Base-by-base conservation (phyloP, 257 asterid genomes). In the Prunella vulgaris region DNA sequence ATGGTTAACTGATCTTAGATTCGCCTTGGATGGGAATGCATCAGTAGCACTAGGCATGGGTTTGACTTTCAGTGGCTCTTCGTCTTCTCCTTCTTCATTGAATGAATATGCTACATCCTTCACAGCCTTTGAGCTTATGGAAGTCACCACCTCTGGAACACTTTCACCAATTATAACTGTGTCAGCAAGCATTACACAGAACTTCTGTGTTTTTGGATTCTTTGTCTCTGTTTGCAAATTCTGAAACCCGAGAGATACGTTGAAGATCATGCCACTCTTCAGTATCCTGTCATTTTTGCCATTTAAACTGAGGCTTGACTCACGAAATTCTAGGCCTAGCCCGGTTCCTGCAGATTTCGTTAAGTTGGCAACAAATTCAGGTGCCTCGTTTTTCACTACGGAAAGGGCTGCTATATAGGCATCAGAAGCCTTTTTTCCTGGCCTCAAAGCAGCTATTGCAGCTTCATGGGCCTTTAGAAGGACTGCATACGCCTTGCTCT, bases 321-420 rank as follows among this genome's bases (percentile, higher is more conserved):
- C 93, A 4, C 93, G 90, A 17, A 86, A 86, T 76, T 86, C 93
- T n/a, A 86, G 70, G 14, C 93, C 93, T 15, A 86, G 81, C 57
- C 93, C 93, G 17, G 93, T 80, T 68, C 93, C 93, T 27, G 86
- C 90, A 40, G 90, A 78, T 79, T 82, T 86, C 9, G 86, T 84
- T 70, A 84, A 53, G 66, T 80, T 76, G 21, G 82, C 81, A 24
- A 73, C 74, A 48, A 82, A 75, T 53, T 86, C 86, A 15, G 93
- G 89, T 28, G 88, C 88, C 21, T 84, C 88, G 61, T 18, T 80
- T 69, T 84, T 64, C 10, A 86, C 88, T 20, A 82, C 84, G 2
- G 82, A 62, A 57, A 82, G 14, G 46, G 86, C 86, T 63, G 87
- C 83, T 48, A 42, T 74, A 64, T 86, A 86, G 37, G 68, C 84